Evolutionary conservation across 2,329 filamentous ascomycete species (phyloP), one percentile per base, ranked within the genome.

Genomic region (Davidsoniella eucalypti): DNA sequence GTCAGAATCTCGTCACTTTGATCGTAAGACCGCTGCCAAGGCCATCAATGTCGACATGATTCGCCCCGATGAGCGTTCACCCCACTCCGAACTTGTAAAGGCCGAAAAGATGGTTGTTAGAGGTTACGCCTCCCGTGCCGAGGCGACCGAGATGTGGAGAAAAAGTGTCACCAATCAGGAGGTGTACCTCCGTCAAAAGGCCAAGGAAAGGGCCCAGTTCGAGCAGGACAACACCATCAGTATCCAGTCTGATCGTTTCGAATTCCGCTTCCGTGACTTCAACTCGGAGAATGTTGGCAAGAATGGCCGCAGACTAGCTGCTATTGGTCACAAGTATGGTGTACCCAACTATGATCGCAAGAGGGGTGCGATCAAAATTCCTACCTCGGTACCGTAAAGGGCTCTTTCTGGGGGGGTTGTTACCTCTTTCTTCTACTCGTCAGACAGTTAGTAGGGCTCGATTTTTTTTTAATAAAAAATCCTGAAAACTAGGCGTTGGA

Each of bases 331-430:
- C 71, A 67, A 76, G 53, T 84, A 84, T 57, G 80, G 80, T 54
- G 71, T 70, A 54, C 79, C 80, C 9, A 67, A 69, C 55, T 69
- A 75, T 58, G 80, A 84, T 59, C 70, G 80, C 51, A 75, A 71
- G 64, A 74, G 71, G 57, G 78, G 75, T n/a, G 59, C 73, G 60
- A 64, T 80, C 65, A 83, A 82, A 70, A 82, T 83, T 59, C 79
- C 80, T 18, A 80, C 73, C 36, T 72, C 68, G 49, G 76, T 82
- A 50, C 73, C 71, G 53, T 76, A 57, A 69, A 43, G 2, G 3
- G 10, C 10, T 33, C 10, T 8, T 4, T 33, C 3, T 33, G 4
- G 4, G 17, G 17, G 17, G 17, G 17, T 18, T 16, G 17, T 18
- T 16, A 7, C 7, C 26, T 26, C 14, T 3, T 44, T 44, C 10